Evolutionary conservation across 2,329 filamentous ascomycete species (phyloP), one percentile per base, ranked within the genome.

Genomic region (Periconia sp.): DNA sequence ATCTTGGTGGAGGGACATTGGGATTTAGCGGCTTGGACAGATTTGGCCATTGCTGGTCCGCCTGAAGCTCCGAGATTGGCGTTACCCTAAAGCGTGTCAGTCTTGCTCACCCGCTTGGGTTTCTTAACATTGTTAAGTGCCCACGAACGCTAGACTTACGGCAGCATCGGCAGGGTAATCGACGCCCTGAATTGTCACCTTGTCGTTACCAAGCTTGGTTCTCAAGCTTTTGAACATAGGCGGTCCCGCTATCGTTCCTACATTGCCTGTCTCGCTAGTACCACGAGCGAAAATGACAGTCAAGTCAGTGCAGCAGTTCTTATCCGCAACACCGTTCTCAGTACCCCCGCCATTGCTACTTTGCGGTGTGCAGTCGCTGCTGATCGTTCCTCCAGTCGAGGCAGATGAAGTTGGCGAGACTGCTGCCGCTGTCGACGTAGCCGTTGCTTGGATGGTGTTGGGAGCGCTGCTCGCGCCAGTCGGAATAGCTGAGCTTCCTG

Each of bases 211-310:
- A 3, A 68, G 40, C 48, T 63, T 57, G 22, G 34, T 21, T 18
- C 62, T 54, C 19, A 68, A 41, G 3, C 58, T 51, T 36, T 58
- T 57, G 37, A 67, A 54, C 57, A 68, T 63, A 3, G 67, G 63
- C 2, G 73, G 73, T 1, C 73, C 73, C 21, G 72, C 57, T 6
- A 74, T 58, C 1, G 55, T 57, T 6, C 73, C 73, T 54, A 76
- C 72, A 44, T 75, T 76, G 3, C 73, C 73, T 3, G 52, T 19
- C 48, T 76, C 73, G 9, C 54, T 58, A 2, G 70, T 74, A 13
- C 73, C 73, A 21, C 73, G 71, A 12, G 73, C 73, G 40, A 73
- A 75, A 38, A 75, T 70, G 37, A 75, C 63, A 2, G 73, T 75
- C 50, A 74, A 48, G 3, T 66, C 64, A 34, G 73, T 65, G 59